Conservation (phyloP, 1,284 basidiomycete genomes). For the Trametes polyzona region DNA sequence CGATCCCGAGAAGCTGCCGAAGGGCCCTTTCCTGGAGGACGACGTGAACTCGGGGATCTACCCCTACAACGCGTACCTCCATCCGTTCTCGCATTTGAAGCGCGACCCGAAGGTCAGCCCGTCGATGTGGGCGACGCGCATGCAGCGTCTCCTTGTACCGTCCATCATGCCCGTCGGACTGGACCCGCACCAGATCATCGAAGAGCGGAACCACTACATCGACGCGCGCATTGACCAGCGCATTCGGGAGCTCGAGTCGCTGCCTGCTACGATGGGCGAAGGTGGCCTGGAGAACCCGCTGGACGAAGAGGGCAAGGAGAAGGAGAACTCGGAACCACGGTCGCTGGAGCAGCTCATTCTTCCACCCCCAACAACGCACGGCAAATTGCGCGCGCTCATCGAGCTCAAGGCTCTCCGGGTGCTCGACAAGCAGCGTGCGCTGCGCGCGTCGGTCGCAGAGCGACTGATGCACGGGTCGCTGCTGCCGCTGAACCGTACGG, state of each 20-base stretch:
- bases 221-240: conserved; percentile 91
- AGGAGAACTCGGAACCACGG: conserved; percentile 44
- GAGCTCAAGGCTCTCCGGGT: conserved; percentile 94
- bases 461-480: conserved; percentile 90
- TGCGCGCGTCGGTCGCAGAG: conserved; percentile 88
- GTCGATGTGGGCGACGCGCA: conserved; percentile 65
- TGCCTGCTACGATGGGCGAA: conserved; percentile 85
- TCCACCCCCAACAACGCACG: conserved; percentile 64
- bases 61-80: conserved; percentile 93
- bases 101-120: conserved; percentile 64
- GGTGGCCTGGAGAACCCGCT: conserved; percentile 67
- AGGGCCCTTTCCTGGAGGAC: conserved; percentile 78
- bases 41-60: conserved; percentile 84
- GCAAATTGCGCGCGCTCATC: conserved; percentile 89
- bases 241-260: conserved; percentile 84
- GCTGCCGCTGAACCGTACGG: conserved; percentile 88
- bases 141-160: conserved; percentile 85
- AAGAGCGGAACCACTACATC: conserved; percentile 91
- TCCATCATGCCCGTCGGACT: conserved; percentile 93
- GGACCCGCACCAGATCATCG: conserved; percentile 89
- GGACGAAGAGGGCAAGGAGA: conserved; percentile 48
- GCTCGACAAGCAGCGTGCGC: conserved; percentile 86
- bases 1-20: conserved; percentile 54
- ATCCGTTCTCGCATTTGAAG: conserved; percentile 82
- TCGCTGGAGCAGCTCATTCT: conserved; percentile 44